Base-by-base conservation (phyloP, 441 rosid species). In the Adansonia madagascariensis region DNA sequence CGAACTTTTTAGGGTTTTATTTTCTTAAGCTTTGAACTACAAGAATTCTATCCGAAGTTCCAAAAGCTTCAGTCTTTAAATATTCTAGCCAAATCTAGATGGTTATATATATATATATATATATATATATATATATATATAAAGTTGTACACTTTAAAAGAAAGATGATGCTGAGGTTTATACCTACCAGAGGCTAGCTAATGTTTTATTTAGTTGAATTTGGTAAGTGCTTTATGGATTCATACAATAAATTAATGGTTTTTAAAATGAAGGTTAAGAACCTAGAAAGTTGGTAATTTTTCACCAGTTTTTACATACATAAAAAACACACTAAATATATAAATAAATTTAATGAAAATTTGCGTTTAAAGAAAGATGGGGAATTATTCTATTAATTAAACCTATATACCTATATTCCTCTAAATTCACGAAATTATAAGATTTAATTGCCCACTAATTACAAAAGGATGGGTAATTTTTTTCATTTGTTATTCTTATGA, bases 1-100 rank as follows among this genome's bases (percentile, higher is more conserved):
- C 15, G 69, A 17, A 64, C 24, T 17, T 60, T 43, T 43, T 18
- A 20, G 72, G 72, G 35, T 66, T 67, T 46, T 46, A 67, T 67
- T 31, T 61, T 61, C 43, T 27, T 24, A 24, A 60, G n/a, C n/a
- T 60, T 14, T 41, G 70, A 43, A 17, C 18, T 62, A 27, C 50
- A 66, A 43, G 71, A 66, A 66, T 18, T 66, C 8, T 18, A 18
- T 66, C 53, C 71, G 15, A 27, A 14, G 44, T 49, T 69, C 9
- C 74, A 27, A 70, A 70, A 8, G 46, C 22, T 50, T 50, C 59
- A 39, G 6, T 6, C 44, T 35, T 35, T 55, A 6, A 27, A n/a
- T 1, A 63, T 31, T 6, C 11, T 15, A 39, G 20, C 47, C 47
- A 39, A 12, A 61, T 62, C 17, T 35, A 63, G 47, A 35, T 63